Evolutionary conservation across 371 early-diverging fungal genomes (phyloP), one percentile per base, ranked within the genome.

Genomic region (Mucor indicus): DNA sequence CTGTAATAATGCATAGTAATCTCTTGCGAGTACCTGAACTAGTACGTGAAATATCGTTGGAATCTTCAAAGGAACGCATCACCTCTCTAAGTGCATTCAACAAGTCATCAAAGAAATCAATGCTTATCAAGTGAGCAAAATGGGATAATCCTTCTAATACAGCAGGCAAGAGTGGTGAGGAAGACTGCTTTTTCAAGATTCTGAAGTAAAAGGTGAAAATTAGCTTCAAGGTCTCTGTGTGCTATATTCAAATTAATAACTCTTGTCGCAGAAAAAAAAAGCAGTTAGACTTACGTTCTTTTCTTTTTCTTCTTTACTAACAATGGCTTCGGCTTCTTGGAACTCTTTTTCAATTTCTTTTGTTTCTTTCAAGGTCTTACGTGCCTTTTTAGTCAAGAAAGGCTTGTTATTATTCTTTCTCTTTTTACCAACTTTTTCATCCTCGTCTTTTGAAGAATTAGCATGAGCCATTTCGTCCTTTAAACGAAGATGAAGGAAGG

Each of bases 171-270:
- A 95, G 74, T 19, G 80, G 83, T 35, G 88, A 87, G 30, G 77
- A 75, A n/a, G 80, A 67, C 16, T 84, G 82, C 32, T 90, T 83
- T 72, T 96, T 95, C 36, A 97, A 78, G 27, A 96, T 87, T 36
- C 94, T 83, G 75, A 97, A 95, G 62, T 96, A 96, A 11, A 89
- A 91, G 27, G 90, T 67, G 67, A 97, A 97, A 19, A 97, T 83
- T 37, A 85, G 72, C 67, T 95, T 95, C 31, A 97, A 72, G 0
- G 95, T 92, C 65, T 95, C 94, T 2, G 92, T 85, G 38, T 93
- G 92, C 83, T 85, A 64, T 37, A 38, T 25, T 46, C 50, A 6
- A 38, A 44, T n/a, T 40, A 39, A 25, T 7, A 43, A 25, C 16
- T n/a, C n/a, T n/a, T n/a, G n/a, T n/a, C n/a, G n/a, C n/a, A n/a